Percentiles rank a stretch among this genome's conserved stretches.
phyloP scores from a whole-genome alignment of 208 protist genomes.

The Wallacemonas sp. region DNA sequence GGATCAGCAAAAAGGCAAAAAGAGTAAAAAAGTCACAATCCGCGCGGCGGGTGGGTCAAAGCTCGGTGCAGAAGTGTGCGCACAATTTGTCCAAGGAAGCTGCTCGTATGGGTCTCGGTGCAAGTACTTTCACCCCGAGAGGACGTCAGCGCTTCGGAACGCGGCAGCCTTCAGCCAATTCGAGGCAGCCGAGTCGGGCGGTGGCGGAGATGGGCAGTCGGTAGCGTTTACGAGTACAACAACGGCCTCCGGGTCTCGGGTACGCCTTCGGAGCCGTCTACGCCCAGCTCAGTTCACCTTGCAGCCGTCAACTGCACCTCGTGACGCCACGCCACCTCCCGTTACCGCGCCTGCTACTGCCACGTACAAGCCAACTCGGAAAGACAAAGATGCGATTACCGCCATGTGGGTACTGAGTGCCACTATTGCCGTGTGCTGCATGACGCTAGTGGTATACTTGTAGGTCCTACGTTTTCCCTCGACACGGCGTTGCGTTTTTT shows the following conservation, averaged over 20 bases:
- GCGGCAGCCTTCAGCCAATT: slow-evolving; percentile 28
- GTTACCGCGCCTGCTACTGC: neutral
- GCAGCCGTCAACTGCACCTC: neutral
- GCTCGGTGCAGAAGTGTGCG: slow-evolving; percentile 48
- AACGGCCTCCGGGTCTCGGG: slow-evolving; percentile 19
- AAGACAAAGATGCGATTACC: neutral
- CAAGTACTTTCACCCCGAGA: slow-evolving; percentile 58
- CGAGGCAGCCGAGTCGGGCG: slow-evolving; percentile 19
- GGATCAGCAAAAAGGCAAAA: slow-evolving; percentile 8
- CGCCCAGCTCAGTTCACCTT: slow-evolving; percentile 36
- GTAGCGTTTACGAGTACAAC: slow-evolving; percentile 28
- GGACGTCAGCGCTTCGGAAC: slow-evolving; percentile 37
- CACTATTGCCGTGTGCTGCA: slow-evolving; percentile 29
- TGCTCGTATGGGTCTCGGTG: slow-evolving; percentile 56
- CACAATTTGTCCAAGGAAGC: slow-evolving; percentile 49
- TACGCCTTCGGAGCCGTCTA: slow-evolving; percentile 40
- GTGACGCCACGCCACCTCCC: neutral
- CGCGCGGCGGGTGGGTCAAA: slow-evolving; percentile 28
- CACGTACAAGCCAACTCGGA: neutral
- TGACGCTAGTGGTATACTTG: slow-evolving; percentile 20
- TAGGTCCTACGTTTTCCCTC: slow-evolving; percentile 2
- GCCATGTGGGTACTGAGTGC: slow-evolving; percentile 31
- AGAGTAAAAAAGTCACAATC: slow-evolving; percentile 24
- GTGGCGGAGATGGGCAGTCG: slow-evolving; percentile 9
- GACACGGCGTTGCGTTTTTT: neutral